Evolutionary conservation across 1,284 basidiomycete species (phyloP), one percentile per base, ranked within the genome.

Genomic region (Boletus sp.): DNA sequence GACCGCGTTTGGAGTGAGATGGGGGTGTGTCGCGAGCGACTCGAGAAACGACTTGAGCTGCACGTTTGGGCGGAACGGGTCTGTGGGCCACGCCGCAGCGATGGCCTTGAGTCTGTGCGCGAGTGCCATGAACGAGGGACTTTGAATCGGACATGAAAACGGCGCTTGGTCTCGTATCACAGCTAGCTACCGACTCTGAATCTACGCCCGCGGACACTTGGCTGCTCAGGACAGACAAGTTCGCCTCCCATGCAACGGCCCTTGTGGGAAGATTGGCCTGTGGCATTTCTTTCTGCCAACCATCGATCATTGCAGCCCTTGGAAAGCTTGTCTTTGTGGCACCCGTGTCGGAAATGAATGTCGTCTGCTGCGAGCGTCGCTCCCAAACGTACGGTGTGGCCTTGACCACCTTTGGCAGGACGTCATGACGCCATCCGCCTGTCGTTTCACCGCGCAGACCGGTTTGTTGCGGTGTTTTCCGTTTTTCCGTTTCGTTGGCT

Each of bases 11-110:
- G 80, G 76, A 2, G 87, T 86, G 43, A 92, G 80, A 48, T 79
- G 83, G 2, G 90, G 90, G 65, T 92, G 90, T 1, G 80, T 76
- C 3, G 88, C 79, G 56, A 92, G 80, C 0, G 88, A 85, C 27
- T 80, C 73, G 44, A 92, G 77, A 67, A 92, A 86, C 0, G 72
- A 80, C 61, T 82, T 83, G 31, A 92, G 80, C 74, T 92, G 90
- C 6, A 91, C 69, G 65, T 89, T 87, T 0, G 89, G 89, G 5
- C 90, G 80, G 70, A 92, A 88, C 1, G 88, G 88, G 66, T 92
- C 90, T 30, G 74, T 76, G 11, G 83, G 81, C 88, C 90, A 92
- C 52, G 75, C 68, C 59, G 78, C 67, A 2, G 87, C 86, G 55
- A 90, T 80, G 17, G 73, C 70, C 52, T 74, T 76, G 62, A 91